Percentiles rank a stretch among this genome's conserved stretches.
phyloP scores from a whole-genome alignment of 2,329 filamentous ascomycete species.

The Penicillium sp. region DNA sequence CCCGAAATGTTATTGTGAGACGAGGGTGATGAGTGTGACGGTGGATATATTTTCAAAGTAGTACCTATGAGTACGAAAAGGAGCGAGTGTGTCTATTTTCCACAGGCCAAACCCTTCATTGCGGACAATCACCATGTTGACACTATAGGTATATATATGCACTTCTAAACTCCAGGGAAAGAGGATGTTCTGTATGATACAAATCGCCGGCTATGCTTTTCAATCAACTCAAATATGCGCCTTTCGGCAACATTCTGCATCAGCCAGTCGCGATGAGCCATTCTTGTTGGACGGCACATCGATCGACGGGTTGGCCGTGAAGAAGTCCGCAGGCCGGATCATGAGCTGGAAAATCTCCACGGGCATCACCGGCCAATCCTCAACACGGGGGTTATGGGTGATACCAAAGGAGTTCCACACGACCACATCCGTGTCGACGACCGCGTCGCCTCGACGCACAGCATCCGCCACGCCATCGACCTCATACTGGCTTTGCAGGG shows the following conservation, averaged over 20 bases:
- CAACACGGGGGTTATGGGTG: constrained; percentile 48
- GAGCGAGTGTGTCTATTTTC: too few species aligned
- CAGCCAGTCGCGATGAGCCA: constrained; percentile 32
- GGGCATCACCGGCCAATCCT: constrained; percentile 50
- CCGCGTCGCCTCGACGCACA: constrained; percentile 34
- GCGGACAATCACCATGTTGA: background rate
- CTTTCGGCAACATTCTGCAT: constrained; percentile 36
- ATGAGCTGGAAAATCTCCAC: constrained; percentile 43
- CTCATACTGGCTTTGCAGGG: constrained; percentile 53
- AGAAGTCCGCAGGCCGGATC: constrained; percentile 57
- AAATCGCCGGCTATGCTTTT: background rate
- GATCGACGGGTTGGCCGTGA: constrained; percentile 55
- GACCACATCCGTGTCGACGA: constrained; percentile 46
- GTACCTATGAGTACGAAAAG: too few species aligned
- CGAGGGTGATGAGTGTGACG: too few species aligned
- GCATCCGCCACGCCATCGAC: constrained; percentile 38
- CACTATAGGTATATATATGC: background rate
- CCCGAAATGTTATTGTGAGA: too few species aligned
- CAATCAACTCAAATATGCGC: constrained; percentile 29
- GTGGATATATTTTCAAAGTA: too few species aligned
- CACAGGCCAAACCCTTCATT: background rate
- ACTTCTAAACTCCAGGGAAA: background rate
- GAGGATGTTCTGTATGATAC: background rate
- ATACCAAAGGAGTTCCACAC: constrained; percentile 50
- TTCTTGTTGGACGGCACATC: constrained; percentile 53